Conservation (phyloP, 2,329 filamentous ascomycete genomes). For the Curvularia verruculosa region DNA sequence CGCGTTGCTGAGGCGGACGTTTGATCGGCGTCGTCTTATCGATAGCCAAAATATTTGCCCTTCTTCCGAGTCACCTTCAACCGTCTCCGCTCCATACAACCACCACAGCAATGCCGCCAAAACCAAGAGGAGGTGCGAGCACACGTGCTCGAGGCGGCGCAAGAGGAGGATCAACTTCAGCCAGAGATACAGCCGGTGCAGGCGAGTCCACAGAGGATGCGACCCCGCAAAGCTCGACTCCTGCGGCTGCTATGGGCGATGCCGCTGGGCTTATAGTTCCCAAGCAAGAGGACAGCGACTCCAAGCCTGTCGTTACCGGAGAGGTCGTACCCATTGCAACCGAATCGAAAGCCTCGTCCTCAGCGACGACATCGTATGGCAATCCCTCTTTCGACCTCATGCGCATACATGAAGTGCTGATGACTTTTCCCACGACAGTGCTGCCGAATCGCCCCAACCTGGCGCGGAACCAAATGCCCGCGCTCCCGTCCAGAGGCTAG, state of each 20-base stretch:
- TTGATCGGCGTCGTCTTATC: constrained; percentile 18
- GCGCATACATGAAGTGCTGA: constrained; percentile 1
- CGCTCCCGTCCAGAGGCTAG: constrained; percentile 35
- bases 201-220: constrained; percentile 22
- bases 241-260: constrained; percentile 13
- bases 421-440: constrained; percentile 12
- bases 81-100: constrained; percentile 2
- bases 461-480: constrained; percentile 28
- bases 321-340: constrained; percentile 20
- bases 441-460: constrained; percentile 24
- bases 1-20: constrained; percentile 4
- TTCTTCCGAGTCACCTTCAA: constrained; percentile 17
- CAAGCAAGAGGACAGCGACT: constrained; percentile 30
- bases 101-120: constrained; percentile 40
- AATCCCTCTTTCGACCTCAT: no score
- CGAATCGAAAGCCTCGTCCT: constrained; percentile 21
- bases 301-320: constrained; percentile 20
- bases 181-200: constrained; percentile 15
- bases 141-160: constrained; percentile 30
- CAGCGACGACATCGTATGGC: constrained; percentile 22
- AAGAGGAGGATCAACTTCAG: constrained; percentile 27
- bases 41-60: constrained; percentile 37
- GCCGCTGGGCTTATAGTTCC: constrained; percentile 19
- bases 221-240: constrained; percentile 24
- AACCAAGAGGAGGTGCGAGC: constrained; percentile 34